A percentile compares a stretch with the other conserved stretches of the same genome.
Evolutionary conservation across 495 filamentous ascomycete species (phyloP).

Genomic region (Neurospora tetrasperma): DNA sequence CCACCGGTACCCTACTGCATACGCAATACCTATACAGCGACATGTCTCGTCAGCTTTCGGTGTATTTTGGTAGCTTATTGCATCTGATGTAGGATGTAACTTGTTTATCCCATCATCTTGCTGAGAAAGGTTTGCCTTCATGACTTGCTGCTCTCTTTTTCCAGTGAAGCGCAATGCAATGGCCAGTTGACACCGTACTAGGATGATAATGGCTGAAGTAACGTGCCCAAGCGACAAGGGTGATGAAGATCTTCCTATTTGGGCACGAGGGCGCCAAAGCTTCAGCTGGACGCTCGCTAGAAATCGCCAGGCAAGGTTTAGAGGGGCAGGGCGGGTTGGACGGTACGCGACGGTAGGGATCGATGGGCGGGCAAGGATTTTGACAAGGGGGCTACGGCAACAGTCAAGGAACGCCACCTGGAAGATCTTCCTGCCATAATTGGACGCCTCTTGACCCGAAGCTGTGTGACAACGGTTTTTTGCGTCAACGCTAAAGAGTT

Average conservation of each 20-base stretch:
- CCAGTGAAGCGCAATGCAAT: neutral
- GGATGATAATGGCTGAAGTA: neutral
- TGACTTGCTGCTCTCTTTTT: neutral
- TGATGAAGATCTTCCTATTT: constrained; percentile 9
- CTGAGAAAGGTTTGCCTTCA: neutral
- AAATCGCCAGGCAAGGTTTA: constrained; percentile 22
- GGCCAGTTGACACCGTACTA: neutral
- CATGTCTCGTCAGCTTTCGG: neutral
- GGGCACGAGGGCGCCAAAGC: constrained; percentile 19
- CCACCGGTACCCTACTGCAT: neutral
- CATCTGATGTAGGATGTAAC: neutral
- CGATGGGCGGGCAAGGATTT: neutral
- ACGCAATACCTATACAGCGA: neutral
- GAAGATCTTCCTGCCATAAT: constrained; percentile 17
- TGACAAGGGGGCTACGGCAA: neutral
- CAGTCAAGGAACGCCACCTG: constrained; percentile 15
- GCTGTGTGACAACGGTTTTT: constrained; percentile 33
- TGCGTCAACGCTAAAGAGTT: constrained; percentile 25
- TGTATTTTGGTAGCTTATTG: neutral
- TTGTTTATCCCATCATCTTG: neutral
- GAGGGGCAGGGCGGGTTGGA: neutral
- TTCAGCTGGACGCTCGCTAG: constrained; percentile 28
- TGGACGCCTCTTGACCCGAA: constrained; percentile 22
- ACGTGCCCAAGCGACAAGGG: neutral
- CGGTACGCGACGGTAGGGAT: neutral